A percentile compares a stretch with the other conserved stretches of the same genome.
These are phyloP conservation scores for Lithohypha guttulata DNA, from an alignment of 2,329 filamentous ascomycete genomes.

Conservation along the genomic window DNA sequence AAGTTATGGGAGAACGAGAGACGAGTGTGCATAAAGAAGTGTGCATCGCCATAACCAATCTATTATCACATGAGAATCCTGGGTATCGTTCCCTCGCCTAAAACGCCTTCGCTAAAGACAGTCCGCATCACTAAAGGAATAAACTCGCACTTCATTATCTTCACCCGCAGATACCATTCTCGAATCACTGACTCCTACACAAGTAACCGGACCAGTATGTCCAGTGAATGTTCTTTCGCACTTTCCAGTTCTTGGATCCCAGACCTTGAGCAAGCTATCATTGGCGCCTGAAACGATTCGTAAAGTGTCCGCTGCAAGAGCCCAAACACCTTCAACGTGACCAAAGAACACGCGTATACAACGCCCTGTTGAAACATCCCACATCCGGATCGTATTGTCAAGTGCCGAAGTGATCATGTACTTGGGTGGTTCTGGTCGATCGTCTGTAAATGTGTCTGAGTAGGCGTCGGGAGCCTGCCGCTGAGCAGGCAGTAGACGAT, in stretches of 20 bases:
- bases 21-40: too few species aligned
- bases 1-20: too few species aligned
- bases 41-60: too few species aligned
- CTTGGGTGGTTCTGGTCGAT: conserved; percentile 63
- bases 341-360: conserved; percentile 92
- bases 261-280: conserved; percentile 90
- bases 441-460: conserved; percentile 13
- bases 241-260: conserved; percentile 84
- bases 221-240: conserved; percentile 89
- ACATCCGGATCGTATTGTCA: conserved; percentile 82
- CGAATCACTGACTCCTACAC: conserved; percentile 80
- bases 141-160: conserved; percentile 80
- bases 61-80: too few species aligned
- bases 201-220: conserved; percentile 83
- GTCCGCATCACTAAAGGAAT: conserved; percentile 50
- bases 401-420: conserved; percentile 92
- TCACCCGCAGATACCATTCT: conserved; percentile 86
- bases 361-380: conserved; percentile 73
- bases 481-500: not conserved
- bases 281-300: conserved; percentile 82
- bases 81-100: not conserved
- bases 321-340: conserved; percentile 93
- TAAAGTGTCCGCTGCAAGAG: conserved; percentile 75
- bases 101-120: conserved; percentile 5
- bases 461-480: conserved; percentile 1